Percentiles rank a stretch among this genome's conserved stretches.
phyloP scores from a whole-genome alignment of 139 green algal genomes.

The Astrephomene gubernaculifera region DNA sequence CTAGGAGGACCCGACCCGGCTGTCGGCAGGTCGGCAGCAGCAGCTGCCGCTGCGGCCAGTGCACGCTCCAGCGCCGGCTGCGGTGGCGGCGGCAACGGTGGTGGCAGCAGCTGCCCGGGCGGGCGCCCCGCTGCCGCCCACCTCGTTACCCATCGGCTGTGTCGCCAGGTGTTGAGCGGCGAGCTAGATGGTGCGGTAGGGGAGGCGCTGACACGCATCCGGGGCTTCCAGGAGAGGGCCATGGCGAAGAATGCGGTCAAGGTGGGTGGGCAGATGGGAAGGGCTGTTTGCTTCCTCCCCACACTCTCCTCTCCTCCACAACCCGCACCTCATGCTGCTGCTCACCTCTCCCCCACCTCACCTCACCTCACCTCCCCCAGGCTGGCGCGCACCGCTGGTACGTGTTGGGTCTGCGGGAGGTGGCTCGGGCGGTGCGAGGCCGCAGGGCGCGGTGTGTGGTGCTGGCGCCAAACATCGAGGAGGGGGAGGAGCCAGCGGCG shows the following conservation, averaged over 20 bases:
- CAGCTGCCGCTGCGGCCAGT: neutral
- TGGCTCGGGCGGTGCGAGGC: slow-evolving; percentile 77
- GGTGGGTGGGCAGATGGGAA: slow-evolving; percentile 38
- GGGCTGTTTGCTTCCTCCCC: neutral
- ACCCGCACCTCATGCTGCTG: neutral
- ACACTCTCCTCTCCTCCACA: neutral
- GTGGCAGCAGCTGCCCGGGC: neutral
- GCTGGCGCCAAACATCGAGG: slow-evolving; percentile 84
- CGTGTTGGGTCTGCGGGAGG: slow-evolving; percentile 73
- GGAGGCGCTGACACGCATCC: slow-evolving; percentile 57
- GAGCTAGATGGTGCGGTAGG: slow-evolving; percentile 14
- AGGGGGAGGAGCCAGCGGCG: slow-evolving; percentile 59
- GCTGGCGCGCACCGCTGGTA: slow-evolving; percentile 60
- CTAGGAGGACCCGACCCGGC: too few relatives aligned
- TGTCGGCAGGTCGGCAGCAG: too few relatives aligned
- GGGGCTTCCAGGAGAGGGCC: slow-evolving; percentile 67
- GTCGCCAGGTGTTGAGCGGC: slow-evolving; percentile 2
- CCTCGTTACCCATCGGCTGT: slow-evolving; percentile 17
- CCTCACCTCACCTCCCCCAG: neutral
- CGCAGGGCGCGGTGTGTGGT: slow-evolving; percentile 66
- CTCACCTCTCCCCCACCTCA: neutral
- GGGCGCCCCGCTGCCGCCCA: neutral
- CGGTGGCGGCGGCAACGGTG: neutral
- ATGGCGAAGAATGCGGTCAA: slow-evolving; percentile 66
- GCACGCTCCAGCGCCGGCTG: neutral